Conservation (phyloP, 1,284 basidiomycete genomes). For the Omphalotus olearius region DNA sequence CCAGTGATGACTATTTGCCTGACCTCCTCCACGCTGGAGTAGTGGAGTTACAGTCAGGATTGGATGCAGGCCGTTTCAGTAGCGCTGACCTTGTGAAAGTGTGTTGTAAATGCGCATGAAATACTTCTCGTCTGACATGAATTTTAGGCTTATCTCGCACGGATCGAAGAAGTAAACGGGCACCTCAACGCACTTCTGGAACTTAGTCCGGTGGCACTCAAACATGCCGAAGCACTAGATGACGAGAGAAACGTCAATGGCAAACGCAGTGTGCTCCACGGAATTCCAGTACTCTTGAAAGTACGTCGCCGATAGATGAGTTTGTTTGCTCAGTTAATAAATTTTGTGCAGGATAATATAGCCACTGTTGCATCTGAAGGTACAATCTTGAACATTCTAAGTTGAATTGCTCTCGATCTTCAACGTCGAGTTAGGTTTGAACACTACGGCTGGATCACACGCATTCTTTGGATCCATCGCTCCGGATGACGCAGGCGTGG, state of each 20-base stretch:
- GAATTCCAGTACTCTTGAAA: constrained; percentile 68
- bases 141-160: constrained; percentile 59
- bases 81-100: constrained; percentile 66
- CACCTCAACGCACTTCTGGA: constrained; percentile 60
- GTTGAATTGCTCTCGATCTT: background rate
- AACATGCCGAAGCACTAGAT: constrained; percentile 50
- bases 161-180: constrained; percentile 71
- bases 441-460: constrained; percentile 61
- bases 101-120: constrained; percentile 4
- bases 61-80: constrained; percentile 49
- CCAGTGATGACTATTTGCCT: too few species aligned
- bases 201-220: constrained; percentile 55
- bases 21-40: constrained; percentile 64
- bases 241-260: constrained; percentile 44
- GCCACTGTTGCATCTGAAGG: constrained; percentile 54
- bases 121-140: background rate
- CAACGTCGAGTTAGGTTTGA: constrained; percentile 43
- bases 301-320: constrained; percentile 21
- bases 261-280: constrained; percentile 53
- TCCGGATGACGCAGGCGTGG: constrained; percentile 58
- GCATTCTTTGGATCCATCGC: constrained; percentile 54
- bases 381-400: constrained; percentile 18
- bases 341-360: constrained; percentile 48
- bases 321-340: background rate
- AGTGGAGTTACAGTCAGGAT: constrained; percentile 48